Percentiles rank a stretch among this genome's conserved stretches.
These are phyloP conservation scores for Tuber borchii DNA, from an alignment of 495 filamentous ascomycete species.

Conservation along the genomic window DNA sequence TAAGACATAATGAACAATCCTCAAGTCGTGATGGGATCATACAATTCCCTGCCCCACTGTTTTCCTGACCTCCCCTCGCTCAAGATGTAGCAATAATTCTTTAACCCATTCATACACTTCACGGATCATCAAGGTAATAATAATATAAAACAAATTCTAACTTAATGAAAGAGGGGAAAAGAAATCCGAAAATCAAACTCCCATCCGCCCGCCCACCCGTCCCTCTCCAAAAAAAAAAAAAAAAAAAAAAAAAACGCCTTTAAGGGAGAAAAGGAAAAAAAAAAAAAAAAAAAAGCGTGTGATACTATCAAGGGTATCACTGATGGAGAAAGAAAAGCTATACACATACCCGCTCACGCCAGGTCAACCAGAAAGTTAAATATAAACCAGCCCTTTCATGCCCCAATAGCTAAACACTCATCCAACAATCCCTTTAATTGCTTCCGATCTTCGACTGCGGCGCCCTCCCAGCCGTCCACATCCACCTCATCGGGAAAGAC, in stretches of 20 bases:
- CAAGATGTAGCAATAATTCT: neutral
- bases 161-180: neutral
- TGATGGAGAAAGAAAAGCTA: neutral
- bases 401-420: conserved; percentile 38
- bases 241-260: neutral
- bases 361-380: neutral
- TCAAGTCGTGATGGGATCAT: neutral
- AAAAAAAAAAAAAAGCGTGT: neutral
- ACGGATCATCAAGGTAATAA: neutral
- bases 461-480: conserved; percentile 68
- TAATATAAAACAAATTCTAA: conserved; percentile 10
- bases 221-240: neutral
- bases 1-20: neutral
- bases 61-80: neutral
- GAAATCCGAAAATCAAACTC: neutral
- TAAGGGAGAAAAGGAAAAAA: neutral
- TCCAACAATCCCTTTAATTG: conserved; percentile 67
- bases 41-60: neutral
- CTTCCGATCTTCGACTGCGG: conserved; percentile 53
- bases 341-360: neutral
- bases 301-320: neutral
- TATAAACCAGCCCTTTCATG: neutral
- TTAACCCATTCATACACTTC: neutral
- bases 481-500: conserved; percentile 58
- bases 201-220: neutral